Evolutionary conservation across 108 stramenopile species (phyloP), one percentile per base, ranked within the genome.

Genomic region (Schizochytrium sp.): DNA sequence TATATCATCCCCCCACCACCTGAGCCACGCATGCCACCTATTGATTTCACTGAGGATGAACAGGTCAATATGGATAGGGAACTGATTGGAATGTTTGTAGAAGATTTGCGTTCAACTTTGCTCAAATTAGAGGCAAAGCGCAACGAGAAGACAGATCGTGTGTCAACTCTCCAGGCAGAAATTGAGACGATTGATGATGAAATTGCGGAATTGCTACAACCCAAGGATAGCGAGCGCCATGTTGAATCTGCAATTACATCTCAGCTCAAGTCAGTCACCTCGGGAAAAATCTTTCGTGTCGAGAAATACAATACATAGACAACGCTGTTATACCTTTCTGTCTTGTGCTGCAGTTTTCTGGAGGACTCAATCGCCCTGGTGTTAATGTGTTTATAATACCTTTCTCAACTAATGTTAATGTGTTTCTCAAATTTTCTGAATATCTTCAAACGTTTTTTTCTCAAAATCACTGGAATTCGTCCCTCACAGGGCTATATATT

Each of bases 231-330:
- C 5, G 64, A 69, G 64, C 76, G 76, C 40, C 76, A 49, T 40
- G 13, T 10, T 13, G 76, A 55, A 13, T 47, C 76, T 17, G 28
- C 76, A n/a, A 55, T 40, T n/a, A 83, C 76, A 5, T 55, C 50
- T n/a, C 76, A 83, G 76, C 76, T 83, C 76, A 83, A 47, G 76
- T 83, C 76, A 5, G 76, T 83, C 50, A 83, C 76, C 50, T 83
- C 76, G 76, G 76, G 76, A 17, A 83, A 83, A 1, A 83, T 83
- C 53, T 83, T 83, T 1, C 76, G 76, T 55, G 76, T 83, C 76
- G 76, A 83, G 55, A 83, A 83, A 53, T 83, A 83, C 53, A 15
- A 69, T 7, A 44, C 64, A 15, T 69, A 15, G 15, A 38, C 28
- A 28, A 15, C 57, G 57, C 57, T 17, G 57, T 17, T 58, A 28